These are phyloP conservation scores for Xerocomellus amylosporus DNA, from an alignment of 768 basidiomycete genomes.

Conservation along the genomic window DNA sequence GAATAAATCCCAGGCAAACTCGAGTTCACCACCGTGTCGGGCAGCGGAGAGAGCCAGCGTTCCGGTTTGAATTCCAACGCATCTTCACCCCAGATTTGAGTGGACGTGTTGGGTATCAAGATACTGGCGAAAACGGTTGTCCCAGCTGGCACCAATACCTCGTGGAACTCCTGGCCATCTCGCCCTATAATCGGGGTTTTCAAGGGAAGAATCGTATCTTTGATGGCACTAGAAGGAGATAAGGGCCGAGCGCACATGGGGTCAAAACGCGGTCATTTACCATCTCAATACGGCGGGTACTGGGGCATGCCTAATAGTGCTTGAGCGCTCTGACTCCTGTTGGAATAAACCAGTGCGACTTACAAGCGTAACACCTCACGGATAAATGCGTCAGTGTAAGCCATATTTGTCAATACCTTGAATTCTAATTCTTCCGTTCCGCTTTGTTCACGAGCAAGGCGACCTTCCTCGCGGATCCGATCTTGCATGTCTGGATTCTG, in stretches of 20 bases:
- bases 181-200: not conserved
- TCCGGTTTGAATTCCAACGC: not conserved
- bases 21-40: not conserved
- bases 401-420: not conserved
- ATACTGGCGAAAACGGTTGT: constrained; percentile 2
- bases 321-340: not conserved
- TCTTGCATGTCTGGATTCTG: not conserved
- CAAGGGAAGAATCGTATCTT: not conserved
- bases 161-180: not conserved
- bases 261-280: not conserved
- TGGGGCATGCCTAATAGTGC: not conserved
- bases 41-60: not conserved
- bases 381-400: constrained; percentile 1
- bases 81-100: constrained; percentile 1
- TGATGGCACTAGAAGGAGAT: not conserved
- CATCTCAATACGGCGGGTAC: constrained; percentile 1
- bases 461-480: not conserved
- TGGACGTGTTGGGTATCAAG: not conserved
- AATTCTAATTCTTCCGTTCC: not conserved
- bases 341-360: not conserved
- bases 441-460: not conserved
- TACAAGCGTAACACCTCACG: constrained; percentile 1
- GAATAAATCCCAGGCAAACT: not conserved
- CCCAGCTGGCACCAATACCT: not conserved
- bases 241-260: too few relatives aligned